Evolutionary conservation across 2,329 filamentous ascomycete species (phyloP), one percentile per base, ranked within the genome.

Genomic region (Phaeosphaeriaceae sp.): DNA sequence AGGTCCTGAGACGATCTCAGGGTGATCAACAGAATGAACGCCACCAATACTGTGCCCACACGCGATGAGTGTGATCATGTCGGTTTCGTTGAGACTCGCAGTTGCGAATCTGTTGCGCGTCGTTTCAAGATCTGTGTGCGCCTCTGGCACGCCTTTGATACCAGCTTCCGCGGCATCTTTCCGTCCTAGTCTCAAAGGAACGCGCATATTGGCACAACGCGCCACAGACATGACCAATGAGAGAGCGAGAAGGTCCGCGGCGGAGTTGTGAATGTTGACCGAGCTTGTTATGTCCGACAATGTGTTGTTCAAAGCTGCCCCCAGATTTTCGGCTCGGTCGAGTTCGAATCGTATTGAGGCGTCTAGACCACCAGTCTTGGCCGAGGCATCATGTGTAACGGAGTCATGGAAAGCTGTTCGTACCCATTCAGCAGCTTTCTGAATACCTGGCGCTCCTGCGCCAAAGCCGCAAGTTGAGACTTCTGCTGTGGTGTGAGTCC

Each of bases 11-110:
- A 75, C 72, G 47, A 77, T 73, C 31, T 73, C 64, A 13, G 75
- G 75, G 51, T 67, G 71, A 20, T 69, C 70, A 27, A 58, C 64
- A 25, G 65, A 62, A 51, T 77, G 74, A 9, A 77, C 73, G n/a
- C 73, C 69, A 19, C 76, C 76, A 31, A 78, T 62, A 1, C 68
- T 71, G 54, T 78, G 76, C 2, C 76, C 76, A 53, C 75, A 78
- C 9, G 76, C 74, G 22, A 71, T 67, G 27, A 78, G 51, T 17
- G 63, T 64, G 40, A 70, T 69, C 64, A 68, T 69, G 15, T 70
- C 66, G 42, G 57, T 59, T 25, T 65, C 62, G 19, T 60, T 69
- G 41, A 78, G 68, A 3, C 74, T 72, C 31, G 73, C 70, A 45
- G 65, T 71, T 2, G 61, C 63, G 46, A 78, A 77, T n/a, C 58